Evolutionary conservation across 2,329 filamentous ascomycete species (phyloP), one percentile per base, ranked within the genome.

Genomic region (Fusarium sp.): DNA sequence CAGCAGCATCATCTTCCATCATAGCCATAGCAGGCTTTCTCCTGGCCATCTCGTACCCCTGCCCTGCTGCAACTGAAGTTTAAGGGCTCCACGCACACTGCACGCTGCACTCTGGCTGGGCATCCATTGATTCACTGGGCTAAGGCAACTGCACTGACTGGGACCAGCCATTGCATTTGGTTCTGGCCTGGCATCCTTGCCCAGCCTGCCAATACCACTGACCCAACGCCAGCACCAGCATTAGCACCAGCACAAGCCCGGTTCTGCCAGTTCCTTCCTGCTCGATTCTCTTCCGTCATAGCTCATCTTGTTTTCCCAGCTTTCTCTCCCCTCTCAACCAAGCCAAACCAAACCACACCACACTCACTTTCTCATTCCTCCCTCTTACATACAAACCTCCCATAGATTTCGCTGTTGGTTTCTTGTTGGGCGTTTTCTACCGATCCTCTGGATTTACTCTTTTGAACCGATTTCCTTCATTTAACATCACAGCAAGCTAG

Each of bases 201-300:
- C 47, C 21, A 50, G 16, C 16, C 32, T 37, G 34, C 34, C 32
- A 51, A 51, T 37, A 37, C 34, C 34, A 37, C 34, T 37, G 34
- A 37, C 34, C 34, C 34, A 37, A n/a, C 34, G 34, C 34, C 34
- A 37, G 18, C 3, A 37, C 34, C 34, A 37, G 18, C 34, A 37
- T 37, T 37, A 37, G 34, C 34, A 37, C 34, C 18, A n/a, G 34
- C 34, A 40, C 48, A 23, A 41, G 47, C 58, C 56, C 56, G 50
- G 53, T 66, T 59, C 53, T 61, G 30, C 25, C 57, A 53, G 54
- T 63, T 69, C 62, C 63, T 55, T 56, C 46, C 21, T 59, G 32
- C 63, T 62, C 63, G 60, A 45, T 55, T 53, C 62, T 68, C 64
- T 71, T 73, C 69, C 74, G 70, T 76, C 74, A 74, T 74, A 69